These are phyloP conservation scores for Penicillium hesseltinei DNA, from an alignment of 2,329 filamentous ascomycete species.

Conservation along the genomic window DNA sequence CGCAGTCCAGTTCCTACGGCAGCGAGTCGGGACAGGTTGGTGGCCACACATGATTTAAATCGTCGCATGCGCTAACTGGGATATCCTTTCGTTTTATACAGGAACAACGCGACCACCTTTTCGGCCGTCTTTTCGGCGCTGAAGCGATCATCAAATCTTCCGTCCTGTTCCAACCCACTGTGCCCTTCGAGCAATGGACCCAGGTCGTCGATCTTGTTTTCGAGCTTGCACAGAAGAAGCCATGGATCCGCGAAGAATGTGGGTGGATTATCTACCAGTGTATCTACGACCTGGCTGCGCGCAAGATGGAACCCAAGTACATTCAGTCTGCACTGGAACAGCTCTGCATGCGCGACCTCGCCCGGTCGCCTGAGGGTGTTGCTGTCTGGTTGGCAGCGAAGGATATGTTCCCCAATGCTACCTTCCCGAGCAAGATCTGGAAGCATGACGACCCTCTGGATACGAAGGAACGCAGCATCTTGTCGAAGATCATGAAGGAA, in stretches of 20 bases:
- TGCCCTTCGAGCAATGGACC: constrained; percentile 51
- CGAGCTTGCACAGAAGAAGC: constrained; percentile 73
- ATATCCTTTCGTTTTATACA: constrained; percentile 55
- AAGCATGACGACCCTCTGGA: constrained; percentile 68
- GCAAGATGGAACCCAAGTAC: constrained; percentile 46
- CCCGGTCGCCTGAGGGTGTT: constrained; percentile 81
- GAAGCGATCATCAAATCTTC: constrained; percentile 81
- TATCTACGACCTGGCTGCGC: constrained; percentile 53
- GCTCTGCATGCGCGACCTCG: constrained; percentile 63
- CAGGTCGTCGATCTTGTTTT: constrained; percentile 71
- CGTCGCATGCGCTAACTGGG: constrained; percentile 41
- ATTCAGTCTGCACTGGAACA: constrained; percentile 62
- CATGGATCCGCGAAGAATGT: constrained; percentile 86
- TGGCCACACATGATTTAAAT: neutral
- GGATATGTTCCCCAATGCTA: constrained; percentile 62
- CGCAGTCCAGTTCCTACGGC: constrained; percentile 52
- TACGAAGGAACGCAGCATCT: constrained; percentile 62
- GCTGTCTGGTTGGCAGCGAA: constrained; percentile 78
- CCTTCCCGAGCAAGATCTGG: constrained; percentile 71
- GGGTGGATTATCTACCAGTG: constrained; percentile 77
- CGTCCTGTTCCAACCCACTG: constrained; percentile 61
- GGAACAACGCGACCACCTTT: constrained; percentile 80
- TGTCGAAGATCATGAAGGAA: constrained; percentile 79
- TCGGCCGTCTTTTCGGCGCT: constrained; percentile 83
- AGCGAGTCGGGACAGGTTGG: constrained; percentile 55